Percentiles rank a stretch among this genome's conserved stretches.
phyloP scores from a whole-genome alignment of 2,329 filamentous ascomycete genomes.

The Xylariaceae sp. region DNA sequence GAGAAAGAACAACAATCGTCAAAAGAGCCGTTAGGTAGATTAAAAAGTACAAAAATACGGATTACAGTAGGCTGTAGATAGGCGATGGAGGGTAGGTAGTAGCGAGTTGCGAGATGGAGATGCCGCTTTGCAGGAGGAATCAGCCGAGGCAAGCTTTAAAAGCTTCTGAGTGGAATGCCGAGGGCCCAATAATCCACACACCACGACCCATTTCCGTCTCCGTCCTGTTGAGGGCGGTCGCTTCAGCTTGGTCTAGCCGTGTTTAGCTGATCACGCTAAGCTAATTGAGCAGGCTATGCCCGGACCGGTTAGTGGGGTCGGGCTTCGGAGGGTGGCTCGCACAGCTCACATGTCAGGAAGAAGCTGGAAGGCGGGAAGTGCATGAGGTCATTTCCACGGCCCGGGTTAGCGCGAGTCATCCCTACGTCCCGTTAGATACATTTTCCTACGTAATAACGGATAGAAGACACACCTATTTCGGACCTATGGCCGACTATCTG shows the following conservation, averaged over 20 bases:
- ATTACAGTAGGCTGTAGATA: neutral
- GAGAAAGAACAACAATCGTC: neutral
- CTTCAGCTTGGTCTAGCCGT: neutral
- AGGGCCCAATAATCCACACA: conserved; percentile 17
- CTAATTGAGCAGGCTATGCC: neutral
- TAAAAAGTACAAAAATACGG: neutral
- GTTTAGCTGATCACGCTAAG: neutral
- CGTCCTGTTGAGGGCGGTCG: neutral
- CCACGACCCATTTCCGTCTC: neutral
- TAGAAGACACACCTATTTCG: neutral
- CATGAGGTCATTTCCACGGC: neutral
- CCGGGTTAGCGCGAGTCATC: neutral
- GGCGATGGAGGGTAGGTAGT: neutral
- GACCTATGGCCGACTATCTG: neutral
- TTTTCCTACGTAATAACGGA: neutral
- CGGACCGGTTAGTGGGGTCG: neutral
- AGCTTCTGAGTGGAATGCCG: conserved; percentile 29
- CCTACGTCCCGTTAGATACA: neutral
- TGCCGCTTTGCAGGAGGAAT: conserved; percentile 27
- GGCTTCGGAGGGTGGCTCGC: neutral
- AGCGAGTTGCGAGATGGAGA: conserved; percentile 8
- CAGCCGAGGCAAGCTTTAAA: conserved; percentile 30
- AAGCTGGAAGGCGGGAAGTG: neutral
- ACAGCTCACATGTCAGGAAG: neutral
- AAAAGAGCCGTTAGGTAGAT: neutral